Evolutionary conservation across 257 asterid genomes (phyloP).

Genomic region (Plantago major): DNA sequence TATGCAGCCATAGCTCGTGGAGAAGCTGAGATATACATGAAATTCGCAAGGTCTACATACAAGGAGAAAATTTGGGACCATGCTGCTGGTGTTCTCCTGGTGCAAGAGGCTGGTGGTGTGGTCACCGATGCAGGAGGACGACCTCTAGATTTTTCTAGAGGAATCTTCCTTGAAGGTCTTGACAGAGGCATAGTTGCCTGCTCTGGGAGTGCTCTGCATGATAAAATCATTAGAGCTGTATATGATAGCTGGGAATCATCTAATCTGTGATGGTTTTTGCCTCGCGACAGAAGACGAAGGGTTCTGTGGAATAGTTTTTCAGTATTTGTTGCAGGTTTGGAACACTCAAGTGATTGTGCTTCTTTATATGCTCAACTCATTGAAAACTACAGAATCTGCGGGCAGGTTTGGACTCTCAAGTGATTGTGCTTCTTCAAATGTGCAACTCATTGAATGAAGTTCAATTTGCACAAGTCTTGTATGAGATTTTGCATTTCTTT

Average conservation of each 20-base stretch:
- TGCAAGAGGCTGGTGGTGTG: conserved; percentile 81
- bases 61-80: conserved; percentile 96
- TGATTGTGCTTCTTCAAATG: not conserved
- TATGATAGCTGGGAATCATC: conserved; percentile 91
- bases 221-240: conserved; percentile 64
- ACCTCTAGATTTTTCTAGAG: conserved; percentile 64
- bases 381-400: too few species aligned
- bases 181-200: conserved; percentile 80
- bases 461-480: too few species aligned
- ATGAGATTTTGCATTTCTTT: too few species aligned
- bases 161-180: conserved; percentile 70
- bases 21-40: conserved; percentile 82
- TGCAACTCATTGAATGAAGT: not conserved
- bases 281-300: conserved; percentile 3
- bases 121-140: conserved; percentile 83
- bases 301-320: conserved; percentile 3
- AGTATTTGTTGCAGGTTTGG: conserved; percentile 19
- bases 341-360: not conserved
- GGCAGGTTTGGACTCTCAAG: conserved; percentile 22
- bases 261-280: conserved; percentile 33
- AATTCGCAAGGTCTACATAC: conserved; percentile 66
- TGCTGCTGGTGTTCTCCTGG: conserved; percentile 79
- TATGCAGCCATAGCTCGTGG: conserved; percentile 90
- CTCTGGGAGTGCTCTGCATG: conserved; percentile 59
- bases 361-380: too few species aligned